Percentiles rank a stretch among this genome's conserved stretches.
phyloP scores from a whole-genome alignment of 768 basidiomycete genomes.

The Gloeophyllum trabeum region DNA sequence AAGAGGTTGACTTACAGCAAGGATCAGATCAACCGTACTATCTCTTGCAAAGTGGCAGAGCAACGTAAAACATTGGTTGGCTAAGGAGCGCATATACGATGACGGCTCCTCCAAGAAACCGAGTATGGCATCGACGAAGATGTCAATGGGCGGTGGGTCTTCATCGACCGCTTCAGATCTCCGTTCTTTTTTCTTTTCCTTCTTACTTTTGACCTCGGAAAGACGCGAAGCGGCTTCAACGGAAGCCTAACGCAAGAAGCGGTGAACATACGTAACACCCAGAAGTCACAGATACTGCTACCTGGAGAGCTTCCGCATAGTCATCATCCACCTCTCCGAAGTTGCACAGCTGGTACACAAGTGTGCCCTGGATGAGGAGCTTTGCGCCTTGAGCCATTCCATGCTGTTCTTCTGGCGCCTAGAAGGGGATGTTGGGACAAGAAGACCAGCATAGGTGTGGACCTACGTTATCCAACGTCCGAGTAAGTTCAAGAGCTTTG shows the following conservation, averaged over 20 bases:
- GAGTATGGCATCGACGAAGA: slow-evolving; percentile 84
- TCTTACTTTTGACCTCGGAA: slow-evolving; percentile 28
- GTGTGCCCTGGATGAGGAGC: slow-evolving; percentile 56
- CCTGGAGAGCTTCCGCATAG: slow-evolving; percentile 54
- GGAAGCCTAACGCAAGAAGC: slow-evolving; percentile 33
- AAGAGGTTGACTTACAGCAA: slow-evolving; percentile 44
- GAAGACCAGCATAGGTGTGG: not conserved
- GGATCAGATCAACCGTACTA: slow-evolving; percentile 70
- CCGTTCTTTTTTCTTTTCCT: slow-evolving; percentile 26
- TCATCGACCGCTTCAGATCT: slow-evolving; percentile 26
- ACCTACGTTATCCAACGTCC: slow-evolving; percentile 33
- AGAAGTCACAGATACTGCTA: slow-evolving; percentile 16
- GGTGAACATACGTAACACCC: not conserved
- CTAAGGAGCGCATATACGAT: slow-evolving; percentile 68
- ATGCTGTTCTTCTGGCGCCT: slow-evolving; percentile 28
- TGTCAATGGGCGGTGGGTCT: slow-evolving; percentile 58
- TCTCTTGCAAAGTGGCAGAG: slow-evolving; percentile 55
- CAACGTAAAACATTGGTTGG: slow-evolving; percentile 70
- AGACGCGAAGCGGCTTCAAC: slow-evolving; percentile 48
- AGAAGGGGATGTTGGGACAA: too few species aligned
- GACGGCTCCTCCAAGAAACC: slow-evolving; percentile 81
- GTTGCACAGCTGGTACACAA: slow-evolving; percentile 65
- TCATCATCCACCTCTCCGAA: slow-evolving; percentile 41
- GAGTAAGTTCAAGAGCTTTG: slow-evolving; percentile 30
- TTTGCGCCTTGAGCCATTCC: slow-evolving; percentile 61